Percentiles rank a stretch among this genome's conserved stretches.
Conservation (phyloP, 1,284 basidiomycete species). For the Cryptococcus sp. region DNA sequence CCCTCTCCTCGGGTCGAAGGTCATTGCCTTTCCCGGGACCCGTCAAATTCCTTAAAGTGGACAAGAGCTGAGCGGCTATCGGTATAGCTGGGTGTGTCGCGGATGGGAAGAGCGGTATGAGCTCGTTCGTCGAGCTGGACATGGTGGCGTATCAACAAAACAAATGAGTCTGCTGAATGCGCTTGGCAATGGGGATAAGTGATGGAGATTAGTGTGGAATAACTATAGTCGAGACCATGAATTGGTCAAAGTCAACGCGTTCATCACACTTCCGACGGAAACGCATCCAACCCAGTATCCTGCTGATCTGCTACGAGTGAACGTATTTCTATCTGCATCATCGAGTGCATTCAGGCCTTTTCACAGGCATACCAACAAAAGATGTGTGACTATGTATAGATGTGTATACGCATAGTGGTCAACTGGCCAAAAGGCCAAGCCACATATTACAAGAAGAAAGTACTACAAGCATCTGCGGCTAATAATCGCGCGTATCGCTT, state of each 20-base stretch:
- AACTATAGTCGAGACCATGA: background rate
- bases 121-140: slow-evolving; percentile 32
- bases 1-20: slow-evolving; percentile 39
- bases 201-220: no score
- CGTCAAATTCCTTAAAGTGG: slow-evolving; percentile 41
- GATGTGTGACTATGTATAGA: background rate
- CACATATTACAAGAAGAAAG: no score
- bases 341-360: slow-evolving; percentile 9
- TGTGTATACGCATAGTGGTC: no score
- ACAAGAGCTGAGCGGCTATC: slow-evolving; percentile 40
- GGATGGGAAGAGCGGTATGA: slow-evolving; percentile 45
- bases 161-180: background rate
- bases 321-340: slow-evolving; percentile 1
- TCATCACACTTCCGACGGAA: background rate
- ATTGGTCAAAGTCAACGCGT: background rate
- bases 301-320: no score
- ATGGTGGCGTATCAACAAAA: slow-evolving; percentile 16
- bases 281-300: background rate
- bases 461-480: no score
- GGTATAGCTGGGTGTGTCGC: slow-evolving; percentile 46
- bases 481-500: no score
- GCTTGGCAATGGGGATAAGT: no score
- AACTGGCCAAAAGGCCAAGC: no score
- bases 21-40: slow-evolving; percentile 45
- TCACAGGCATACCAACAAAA: background rate